Evolutionary conservation across 2,329 filamentous ascomycete species (phyloP), one percentile per base, ranked within the genome.

Genomic region (Aphanocladium album): DNA sequence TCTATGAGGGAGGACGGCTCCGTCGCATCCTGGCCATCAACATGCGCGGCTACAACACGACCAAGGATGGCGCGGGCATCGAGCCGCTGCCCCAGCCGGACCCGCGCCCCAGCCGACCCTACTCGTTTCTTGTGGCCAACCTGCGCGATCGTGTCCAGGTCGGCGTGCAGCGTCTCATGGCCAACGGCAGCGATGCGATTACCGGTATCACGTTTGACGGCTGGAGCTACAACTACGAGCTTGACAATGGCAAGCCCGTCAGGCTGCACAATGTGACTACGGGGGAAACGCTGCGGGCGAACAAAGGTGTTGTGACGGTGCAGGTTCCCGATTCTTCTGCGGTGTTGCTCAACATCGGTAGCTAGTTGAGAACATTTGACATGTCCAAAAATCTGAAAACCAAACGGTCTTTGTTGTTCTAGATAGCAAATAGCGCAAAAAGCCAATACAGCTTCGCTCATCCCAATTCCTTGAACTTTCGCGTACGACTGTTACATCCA

Each of bases 151-250:
- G 64, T 1, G 68, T 74, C 2, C 64, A 64, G 1, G 68, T 74
- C 2, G 64, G 61, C 0, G 74, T 85, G 55, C 75, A 82, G 67
- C 72, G 84, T 27, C 69, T 88, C 35, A 68, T 75, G 53, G 85
- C 86, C 2, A 87, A 86, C 69, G 85, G 86, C 0, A 87, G 83
- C 63, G 83, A 88, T 71, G 84, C 85, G 9, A 79, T 86, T 23
- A 81, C 80, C 0, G 85, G 84, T 0, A 80, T 87, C 47, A 82
- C 83, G 0, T 88, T 80, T 73, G 83, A 87, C 69, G 85, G 84
- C 1, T 78, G 74, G 67, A 87, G 82, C 63, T 89, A 85, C 64
- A 83, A 87, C 66, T 80, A 80, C 61, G 84, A 88, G 69, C 71
- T 87, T 54, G 76, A 80, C 12, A 65, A 74, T 4, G 85, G 84